These are phyloP conservation scores for Colletotrichum brevisporum DNA, from an alignment of 2,329 filamentous ascomycete species.

Conservation along the genomic window DNA sequence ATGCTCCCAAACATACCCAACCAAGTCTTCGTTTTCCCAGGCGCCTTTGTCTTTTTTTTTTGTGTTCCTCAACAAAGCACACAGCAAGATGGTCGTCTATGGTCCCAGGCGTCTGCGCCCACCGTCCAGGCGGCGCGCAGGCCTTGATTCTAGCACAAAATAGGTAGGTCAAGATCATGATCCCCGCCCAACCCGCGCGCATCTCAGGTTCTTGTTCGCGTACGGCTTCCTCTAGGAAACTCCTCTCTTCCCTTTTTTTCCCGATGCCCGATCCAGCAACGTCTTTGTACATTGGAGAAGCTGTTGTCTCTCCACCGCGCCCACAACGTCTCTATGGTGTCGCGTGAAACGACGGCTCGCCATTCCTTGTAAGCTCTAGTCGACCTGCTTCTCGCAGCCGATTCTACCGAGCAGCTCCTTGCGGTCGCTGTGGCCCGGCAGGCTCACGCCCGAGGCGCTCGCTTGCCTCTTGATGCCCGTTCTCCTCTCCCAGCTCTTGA, in stretches of 20 bases:
- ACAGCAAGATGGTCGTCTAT: too few species aligned
- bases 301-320: not conserved
- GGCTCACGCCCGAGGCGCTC: slow-evolving; percentile 72
- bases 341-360: not conserved
- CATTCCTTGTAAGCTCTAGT: slow-evolving; percentile 48
- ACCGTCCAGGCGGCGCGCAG: slow-evolving; percentile 32
- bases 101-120: slow-evolving; percentile 9
- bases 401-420: slow-evolving; percentile 88
- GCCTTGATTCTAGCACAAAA: slow-evolving; percentile 28
- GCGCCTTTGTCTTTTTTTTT: slow-evolving; percentile 22
- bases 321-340: too few species aligned
- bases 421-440: slow-evolving; percentile 79
- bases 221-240: not conserved
- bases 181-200: not conserved
- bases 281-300: slow-evolving; percentile 18
- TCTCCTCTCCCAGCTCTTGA: slow-evolving; percentile 74
- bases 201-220: too few species aligned
- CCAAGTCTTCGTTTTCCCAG: slow-evolving; percentile 2
- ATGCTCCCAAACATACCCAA: not conserved
- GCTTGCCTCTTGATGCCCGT: slow-evolving; percentile 67
- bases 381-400: slow-evolving; percentile 83
- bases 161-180: slow-evolving; percentile 18
- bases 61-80: too few species aligned
- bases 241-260: not conserved
- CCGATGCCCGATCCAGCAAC: not conserved